Evolutionary conservation across 2,329 filamentous ascomycete genomes (phyloP).

Genomic region (Ophiocordyceps camponoti-floridani): DNA sequence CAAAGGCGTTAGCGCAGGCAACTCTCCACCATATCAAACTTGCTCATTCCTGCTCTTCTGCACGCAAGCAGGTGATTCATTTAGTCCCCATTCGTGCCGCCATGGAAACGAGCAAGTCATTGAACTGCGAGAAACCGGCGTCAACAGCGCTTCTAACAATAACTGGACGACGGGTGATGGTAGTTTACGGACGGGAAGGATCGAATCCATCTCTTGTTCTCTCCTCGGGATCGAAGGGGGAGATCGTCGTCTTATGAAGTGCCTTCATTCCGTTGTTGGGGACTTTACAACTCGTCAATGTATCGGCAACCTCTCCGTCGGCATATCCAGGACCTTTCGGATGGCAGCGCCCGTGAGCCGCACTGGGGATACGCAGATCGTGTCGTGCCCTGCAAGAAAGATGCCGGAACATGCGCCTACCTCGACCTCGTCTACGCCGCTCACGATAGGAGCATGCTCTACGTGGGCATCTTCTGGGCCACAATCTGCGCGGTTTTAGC

Average conservation of each 20-base stretch:
- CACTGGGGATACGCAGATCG: slow-evolving; percentile 31
- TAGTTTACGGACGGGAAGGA: no score
- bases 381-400: slow-evolving; percentile 25
- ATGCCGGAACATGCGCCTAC: slow-evolving; percentile 28
- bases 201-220: no score
- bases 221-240: no score
- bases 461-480: slow-evolving; percentile 30
- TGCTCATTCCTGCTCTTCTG: slow-evolving; percentile 19
- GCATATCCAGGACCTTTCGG: slow-evolving; percentile 24
- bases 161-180: no score
- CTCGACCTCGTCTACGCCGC: slow-evolving; percentile 31
- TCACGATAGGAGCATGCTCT: slow-evolving; percentile 31
- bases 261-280: no score
- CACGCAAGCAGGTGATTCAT: no score
- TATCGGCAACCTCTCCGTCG: slow-evolving; percentile 2
- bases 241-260: no score
- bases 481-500: slow-evolving; percentile 24
- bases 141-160: no score
- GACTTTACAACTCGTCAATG: neutral
- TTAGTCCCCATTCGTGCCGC: no score
- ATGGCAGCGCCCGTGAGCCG: slow-evolving; percentile 15
- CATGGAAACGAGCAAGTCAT: no score
- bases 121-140: no score
- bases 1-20: no score
- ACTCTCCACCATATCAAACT: slow-evolving; percentile 11